Percentiles rank a stretch among this genome's conserved stretches.
These are phyloP conservation scores for Ganoderma meredithae DNA, from an alignment of 1,284 basidiomycete genomes.

Conservation along the genomic window DNA sequence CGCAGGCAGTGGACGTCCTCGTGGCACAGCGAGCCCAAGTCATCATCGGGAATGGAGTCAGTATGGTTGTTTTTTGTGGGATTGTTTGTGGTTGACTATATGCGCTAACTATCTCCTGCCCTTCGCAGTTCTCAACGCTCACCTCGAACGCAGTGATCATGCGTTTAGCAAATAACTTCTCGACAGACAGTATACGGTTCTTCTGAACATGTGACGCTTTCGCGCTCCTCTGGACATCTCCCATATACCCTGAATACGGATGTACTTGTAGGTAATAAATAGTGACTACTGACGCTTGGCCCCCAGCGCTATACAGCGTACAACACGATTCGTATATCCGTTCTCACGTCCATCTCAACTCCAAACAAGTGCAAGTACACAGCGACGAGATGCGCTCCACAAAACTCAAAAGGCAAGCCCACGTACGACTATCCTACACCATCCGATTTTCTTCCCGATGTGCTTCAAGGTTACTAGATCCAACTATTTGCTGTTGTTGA, in stretches of 20 bases:
- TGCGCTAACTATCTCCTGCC: not conserved
- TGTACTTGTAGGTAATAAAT: constrained; percentile 1
- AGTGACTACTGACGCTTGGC: not conserved
- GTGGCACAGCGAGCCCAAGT: constrained; percentile 52
- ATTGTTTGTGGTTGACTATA: not conserved
- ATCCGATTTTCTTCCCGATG: not conserved
- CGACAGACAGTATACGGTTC: constrained; percentile 32
- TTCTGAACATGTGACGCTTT: constrained; percentile 24
- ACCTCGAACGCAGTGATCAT: constrained; percentile 40
- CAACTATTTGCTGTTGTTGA: not conserved
- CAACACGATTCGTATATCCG: not conserved
- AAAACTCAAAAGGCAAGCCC: not conserved
- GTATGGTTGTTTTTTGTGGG: not conserved
- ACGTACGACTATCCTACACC: not conserved
- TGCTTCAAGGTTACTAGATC: not conserved
- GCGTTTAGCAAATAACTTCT: constrained; percentile 34
- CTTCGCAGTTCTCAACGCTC: constrained; percentile 40
- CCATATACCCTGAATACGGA: not conserved
- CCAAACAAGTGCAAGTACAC: not conserved
- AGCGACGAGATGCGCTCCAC: not conserved
- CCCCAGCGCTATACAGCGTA: not conserved
- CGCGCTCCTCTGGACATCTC: not conserved
- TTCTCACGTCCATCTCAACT: not conserved
- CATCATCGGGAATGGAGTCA: constrained; percentile 54
- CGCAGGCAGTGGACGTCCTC: constrained; percentile 53